Conservation (phyloP, 2,329 filamentous ascomycete species). For the Xylaria sp. region DNA sequence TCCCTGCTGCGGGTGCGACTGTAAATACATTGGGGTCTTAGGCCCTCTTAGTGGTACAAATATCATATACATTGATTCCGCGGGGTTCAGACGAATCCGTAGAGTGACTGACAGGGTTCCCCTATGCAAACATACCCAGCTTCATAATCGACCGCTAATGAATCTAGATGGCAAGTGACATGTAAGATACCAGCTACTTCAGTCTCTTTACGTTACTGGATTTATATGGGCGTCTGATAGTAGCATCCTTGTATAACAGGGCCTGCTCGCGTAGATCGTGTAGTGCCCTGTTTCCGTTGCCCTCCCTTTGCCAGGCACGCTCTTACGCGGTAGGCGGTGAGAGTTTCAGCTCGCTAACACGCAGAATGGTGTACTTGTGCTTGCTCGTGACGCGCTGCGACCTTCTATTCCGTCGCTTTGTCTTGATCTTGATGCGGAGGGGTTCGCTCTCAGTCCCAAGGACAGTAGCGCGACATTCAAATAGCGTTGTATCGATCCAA, state of each 20-base stretch:
- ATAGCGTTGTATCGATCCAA: conserved; percentile 84
- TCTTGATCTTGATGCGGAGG: conserved; percentile 78
- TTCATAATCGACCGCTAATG: not conserved
- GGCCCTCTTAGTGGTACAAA: conserved; percentile 19
- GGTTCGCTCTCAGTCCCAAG: conserved; percentile 84
- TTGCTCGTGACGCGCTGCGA: conserved; percentile 84
- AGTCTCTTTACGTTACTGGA: not conserved
- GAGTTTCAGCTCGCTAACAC: conserved; percentile 81
- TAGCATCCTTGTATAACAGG: not conserved
- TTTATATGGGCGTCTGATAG: not conserved
- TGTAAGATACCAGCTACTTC: not conserved
- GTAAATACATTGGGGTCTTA: conserved; percentile 11
- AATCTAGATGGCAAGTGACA: not conserved
- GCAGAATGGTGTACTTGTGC: conserved; percentile 84
- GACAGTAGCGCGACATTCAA: conserved; percentile 84
- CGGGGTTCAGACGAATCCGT: not conserved
- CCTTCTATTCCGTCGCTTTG: conserved; percentile 76
- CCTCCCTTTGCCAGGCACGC: not conserved
- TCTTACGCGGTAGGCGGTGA: conserved; percentile 24
- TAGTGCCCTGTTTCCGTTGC: not conserved
- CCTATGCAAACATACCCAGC: not conserved
- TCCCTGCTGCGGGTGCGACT: not conserved
- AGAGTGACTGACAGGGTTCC: not conserved
- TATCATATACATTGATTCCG: conserved; percentile 6
- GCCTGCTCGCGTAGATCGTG: not conserved